These are phyloP conservation scores for Hypoxylon sp. DNA, from an alignment of 2,329 filamentous ascomycete species.

Conservation along the genomic window DNA sequence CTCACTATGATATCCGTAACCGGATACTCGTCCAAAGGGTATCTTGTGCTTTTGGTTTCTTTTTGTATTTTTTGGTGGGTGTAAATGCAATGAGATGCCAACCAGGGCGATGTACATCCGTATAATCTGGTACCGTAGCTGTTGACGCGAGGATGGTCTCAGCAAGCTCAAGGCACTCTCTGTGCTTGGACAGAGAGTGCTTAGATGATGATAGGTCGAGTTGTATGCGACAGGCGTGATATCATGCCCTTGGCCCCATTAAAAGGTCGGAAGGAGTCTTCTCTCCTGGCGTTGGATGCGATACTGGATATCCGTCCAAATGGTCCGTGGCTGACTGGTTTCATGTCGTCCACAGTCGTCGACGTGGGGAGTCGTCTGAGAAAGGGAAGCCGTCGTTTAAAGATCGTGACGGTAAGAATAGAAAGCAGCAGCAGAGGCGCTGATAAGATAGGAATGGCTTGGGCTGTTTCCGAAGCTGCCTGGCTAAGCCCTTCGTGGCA, in stretches of 20 bases:
- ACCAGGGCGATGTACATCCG: slow-evolving; percentile 7
- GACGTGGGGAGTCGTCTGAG: slow-evolving; percentile 7
- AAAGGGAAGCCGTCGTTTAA: slow-evolving; percentile 29
- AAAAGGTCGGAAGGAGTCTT: slow-evolving; percentile 2
- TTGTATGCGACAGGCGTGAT: slow-evolving; percentile 3
- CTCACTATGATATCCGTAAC: slow-evolving; percentile 13
- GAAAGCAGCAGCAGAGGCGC: slow-evolving; percentile 7
- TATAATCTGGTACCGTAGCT: background rate
- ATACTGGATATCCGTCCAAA: slow-evolving; percentile 9
- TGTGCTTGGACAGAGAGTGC: background rate
- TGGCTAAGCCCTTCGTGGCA: background rate
- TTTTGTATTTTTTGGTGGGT: background rate
- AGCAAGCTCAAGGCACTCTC: background rate
- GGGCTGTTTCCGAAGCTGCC: background rate
- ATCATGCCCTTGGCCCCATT: background rate
- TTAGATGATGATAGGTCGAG: background rate
- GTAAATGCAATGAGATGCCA: slow-evolving; percentile 1
- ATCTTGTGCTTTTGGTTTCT: slow-evolving; percentile 14
- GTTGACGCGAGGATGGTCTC: slow-evolving; percentile 6
- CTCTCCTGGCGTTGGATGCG: slow-evolving; percentile 6
- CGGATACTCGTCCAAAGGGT: slow-evolving; percentile 26
- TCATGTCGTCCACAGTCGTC: slow-evolving; percentile 12
- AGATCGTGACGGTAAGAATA: slow-evolving; percentile 6
- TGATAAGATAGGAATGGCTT: background rate
- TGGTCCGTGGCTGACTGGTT: slow-evolving; percentile 12